Evolutionary conservation across 2,329 filamentous ascomycete species (phyloP).

Genomic region (Phyllosticta paracitricarpa): DNA sequence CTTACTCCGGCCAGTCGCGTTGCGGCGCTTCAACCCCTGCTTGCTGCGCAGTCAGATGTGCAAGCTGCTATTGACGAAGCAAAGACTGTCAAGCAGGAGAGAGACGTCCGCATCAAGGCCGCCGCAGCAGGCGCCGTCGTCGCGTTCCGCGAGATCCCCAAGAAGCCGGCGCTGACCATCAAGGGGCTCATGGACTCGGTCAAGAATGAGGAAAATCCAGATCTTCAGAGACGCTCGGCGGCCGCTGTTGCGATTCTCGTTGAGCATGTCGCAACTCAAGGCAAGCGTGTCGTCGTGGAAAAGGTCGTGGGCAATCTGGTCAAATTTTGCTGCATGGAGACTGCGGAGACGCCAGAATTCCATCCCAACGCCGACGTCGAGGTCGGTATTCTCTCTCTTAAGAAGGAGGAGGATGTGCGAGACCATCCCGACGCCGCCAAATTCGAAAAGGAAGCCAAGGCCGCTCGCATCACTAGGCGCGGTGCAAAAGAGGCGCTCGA

Average conservation of each 20-base stretch:
- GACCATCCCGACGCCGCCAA: slow-evolving; percentile 86
- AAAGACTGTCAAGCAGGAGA: slow-evolving; percentile 63
- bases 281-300: slow-evolving; percentile 76
- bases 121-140: slow-evolving; percentile 81
- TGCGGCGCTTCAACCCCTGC: slow-evolving; percentile 68
- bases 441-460: slow-evolving; percentile 80
- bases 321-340: slow-evolving; percentile 96
- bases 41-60: slow-evolving; percentile 64
- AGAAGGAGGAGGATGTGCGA: slow-evolving; percentile 92
- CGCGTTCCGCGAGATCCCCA: slow-evolving; percentile 76
- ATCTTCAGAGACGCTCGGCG: slow-evolving; percentile 79
- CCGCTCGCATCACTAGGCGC: slow-evolving; percentile 78
- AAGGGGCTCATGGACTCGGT: slow-evolving; percentile 98
- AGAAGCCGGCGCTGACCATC: slow-evolving; percentile 87
- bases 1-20: slow-evolving; percentile 81
- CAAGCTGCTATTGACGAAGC: slow-evolving; percentile 69
- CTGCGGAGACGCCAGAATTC: slow-evolving; percentile 94
- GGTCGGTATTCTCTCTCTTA: slow-evolving; percentile 77
- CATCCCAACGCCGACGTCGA: slow-evolving; percentile 69
- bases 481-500: slow-evolving; percentile 92
- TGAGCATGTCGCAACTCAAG: slow-evolving; percentile 70
- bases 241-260: slow-evolving; percentile 75
- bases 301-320: slow-evolving; percentile 93
- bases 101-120: slow-evolving; percentile 78
- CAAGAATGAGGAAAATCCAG: slow-evolving; percentile 85